These are phyloP conservation scores for Lindgomyces ingoldianus DNA, from an alignment of 495 filamentous ascomycete species.

Conservation along the genomic window DNA sequence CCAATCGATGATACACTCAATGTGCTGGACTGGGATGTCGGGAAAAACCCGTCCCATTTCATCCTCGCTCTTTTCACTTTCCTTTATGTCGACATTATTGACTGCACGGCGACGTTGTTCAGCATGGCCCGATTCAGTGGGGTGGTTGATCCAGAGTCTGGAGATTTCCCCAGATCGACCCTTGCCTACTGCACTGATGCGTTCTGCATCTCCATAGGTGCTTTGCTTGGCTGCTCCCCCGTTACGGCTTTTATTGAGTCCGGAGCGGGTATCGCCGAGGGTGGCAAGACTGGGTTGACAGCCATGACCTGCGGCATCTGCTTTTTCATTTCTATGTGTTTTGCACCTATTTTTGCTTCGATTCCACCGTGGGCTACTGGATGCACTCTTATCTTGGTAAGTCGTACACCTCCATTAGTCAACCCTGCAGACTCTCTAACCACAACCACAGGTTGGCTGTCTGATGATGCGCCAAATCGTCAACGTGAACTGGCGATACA, in stretches of 20 bases:
- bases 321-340: conserved; percentile 82
- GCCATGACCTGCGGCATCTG: conserved; percentile 74
- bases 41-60: conserved; percentile 65
- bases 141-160: conserved; percentile 69
- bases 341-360: conserved; percentile 53
- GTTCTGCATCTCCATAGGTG: conserved; percentile 72
- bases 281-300: conserved; percentile 77
- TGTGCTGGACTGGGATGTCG: conserved; percentile 70
- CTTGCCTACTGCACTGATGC: conserved; percentile 81
- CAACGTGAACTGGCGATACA: conserved; percentile 82
- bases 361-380: conserved; percentile 86
- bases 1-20: conserved; percentile 65
- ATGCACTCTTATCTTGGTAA: conserved; percentile 78
- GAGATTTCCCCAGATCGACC: conserved; percentile 79
- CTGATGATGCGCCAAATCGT: conserved; percentile 66
- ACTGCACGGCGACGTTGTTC: conserved; percentile 76
- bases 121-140: conserved; percentile 80
- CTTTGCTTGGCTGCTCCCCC: conserved; percentile 71
- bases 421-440: neutral
- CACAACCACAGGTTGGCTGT: conserved; percentile 32
- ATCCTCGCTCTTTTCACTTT: conserved; percentile 82
- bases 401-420: conserved; percentile 52
- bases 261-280: conserved; percentile 81
- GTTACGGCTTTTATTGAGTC: conserved; percentile 85
- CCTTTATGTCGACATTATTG: conserved; percentile 82